Base-by-base conservation (phyloP, 2,329 filamentous ascomycete genomes). In the Rhytidhysteron rufulum region DNA sequence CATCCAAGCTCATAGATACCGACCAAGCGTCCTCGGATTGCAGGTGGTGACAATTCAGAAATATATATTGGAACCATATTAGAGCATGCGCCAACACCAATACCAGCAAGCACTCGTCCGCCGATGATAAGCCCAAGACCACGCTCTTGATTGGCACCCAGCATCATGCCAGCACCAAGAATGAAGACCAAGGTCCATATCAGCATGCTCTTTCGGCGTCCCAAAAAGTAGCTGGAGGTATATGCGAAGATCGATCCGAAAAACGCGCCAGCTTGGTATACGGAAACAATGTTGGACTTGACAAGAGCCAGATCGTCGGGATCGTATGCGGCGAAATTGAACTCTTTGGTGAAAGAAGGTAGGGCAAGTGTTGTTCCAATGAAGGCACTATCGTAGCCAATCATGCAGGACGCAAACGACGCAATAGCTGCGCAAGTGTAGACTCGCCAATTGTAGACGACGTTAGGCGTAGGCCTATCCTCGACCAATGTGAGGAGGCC, bases 211-310 rank as follows among this genome's bases (percentile, higher is more conserved):
- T 73, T 77, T 54, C 78, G 79, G 17, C 86, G 77, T 20, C 86
- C 86, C 46, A 83, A 68, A 58, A 77, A 86, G 68, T 84, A 81
- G 21, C 77, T 80, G 24, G 79, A 75, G 7, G 70, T 73, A 51
- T 37, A 37, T 41, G 82, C 84, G 44, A 78, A 75, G 31, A 88
- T 67, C 13, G 82, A 79, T 37, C 87, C 87, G 52, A 91, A 90
- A 69, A 93, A 90, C 44, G 86, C 86, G 43, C 86, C 86, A 8
- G 86, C 87, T 65, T 91, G 87, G 68, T 88, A 90, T 39, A 85
- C 78, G 19, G 83, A 88, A 37, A 89, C 86, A 45, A 90, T 88
- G 62, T 90, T 91, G 53, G 82, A 72, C 55, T 80, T 82, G 34
- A 85, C 69, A 4, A 85, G 65, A 21, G 80, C 75, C 19, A 81